These are phyloP conservation scores for Rhodotorula sp. DNA, from an alignment of 1,284 basidiomycete species.

Conservation along the genomic window DNA sequence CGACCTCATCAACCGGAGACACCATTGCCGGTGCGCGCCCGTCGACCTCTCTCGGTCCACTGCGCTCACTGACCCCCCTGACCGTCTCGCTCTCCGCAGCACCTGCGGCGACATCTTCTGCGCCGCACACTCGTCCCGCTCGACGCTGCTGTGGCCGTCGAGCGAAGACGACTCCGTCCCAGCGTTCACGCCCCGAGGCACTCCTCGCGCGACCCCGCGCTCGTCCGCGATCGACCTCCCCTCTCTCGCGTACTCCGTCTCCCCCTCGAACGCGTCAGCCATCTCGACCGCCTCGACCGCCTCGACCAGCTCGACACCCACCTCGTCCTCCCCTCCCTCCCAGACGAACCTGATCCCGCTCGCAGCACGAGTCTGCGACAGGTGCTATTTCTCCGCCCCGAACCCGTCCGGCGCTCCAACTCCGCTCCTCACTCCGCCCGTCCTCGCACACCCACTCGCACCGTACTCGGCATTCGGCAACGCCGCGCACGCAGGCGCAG, in stretches of 20 bases:
- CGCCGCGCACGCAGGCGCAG: constrained; percentile 5
- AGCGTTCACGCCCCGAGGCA: constrained; percentile 18
- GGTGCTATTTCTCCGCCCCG: constrained; percentile 34
- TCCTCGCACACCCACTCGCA: constrained; percentile 3
- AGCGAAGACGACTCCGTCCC: constrained; percentile 14
- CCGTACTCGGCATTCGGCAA: constrained; percentile 3
- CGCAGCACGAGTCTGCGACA: constrained; percentile 32
- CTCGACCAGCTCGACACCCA: constrained; percentile 6
- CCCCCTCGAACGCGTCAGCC: constrained; percentile 17
- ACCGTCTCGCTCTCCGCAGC: neutral
- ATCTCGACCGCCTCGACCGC: constrained; percentile 7
- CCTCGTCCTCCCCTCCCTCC: constrained; percentile 4
- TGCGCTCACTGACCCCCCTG: neutral
- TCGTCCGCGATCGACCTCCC: constrained; percentile 34
- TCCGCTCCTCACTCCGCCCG: constrained; percentile 30
- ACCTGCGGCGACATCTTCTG: constrained; percentile 38
- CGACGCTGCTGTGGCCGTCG: constrained; percentile 34
- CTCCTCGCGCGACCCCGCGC: constrained; percentile 32
- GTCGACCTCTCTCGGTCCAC: neutral
- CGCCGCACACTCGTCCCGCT: constrained; percentile 29
- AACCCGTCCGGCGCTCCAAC: neutral
- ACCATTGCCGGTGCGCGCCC: constrained; percentile 34
- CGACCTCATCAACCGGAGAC: constrained; percentile 31
- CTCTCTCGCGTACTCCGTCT: constrained; percentile 24
- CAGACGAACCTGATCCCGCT: constrained; percentile 8